phyloP scores from a whole-genome alignment of 2,329 filamentous ascomycete species.

The Penicillium sp. region DNA sequence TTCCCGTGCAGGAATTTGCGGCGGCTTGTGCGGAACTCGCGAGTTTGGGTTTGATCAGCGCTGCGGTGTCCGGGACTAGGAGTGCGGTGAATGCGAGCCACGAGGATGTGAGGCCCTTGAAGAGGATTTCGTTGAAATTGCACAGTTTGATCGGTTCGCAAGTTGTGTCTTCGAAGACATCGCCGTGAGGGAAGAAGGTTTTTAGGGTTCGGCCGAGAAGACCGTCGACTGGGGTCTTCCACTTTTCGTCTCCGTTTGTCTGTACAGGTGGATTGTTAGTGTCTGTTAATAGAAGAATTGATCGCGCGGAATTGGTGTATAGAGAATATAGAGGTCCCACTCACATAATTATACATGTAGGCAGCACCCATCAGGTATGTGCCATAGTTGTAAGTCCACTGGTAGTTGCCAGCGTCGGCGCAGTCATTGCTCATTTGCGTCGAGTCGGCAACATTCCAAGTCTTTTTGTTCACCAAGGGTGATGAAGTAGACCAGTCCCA shows the following conservation, averaged over 20 bases:
- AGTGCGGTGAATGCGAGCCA: slow-evolving; percentile 63
- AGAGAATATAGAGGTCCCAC: slow-evolving; percentile 12
- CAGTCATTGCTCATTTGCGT: slow-evolving; percentile 55
- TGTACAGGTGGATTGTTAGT: neutral
- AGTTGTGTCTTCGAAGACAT: slow-evolving; percentile 50
- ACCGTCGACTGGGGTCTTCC: slow-evolving; percentile 56
- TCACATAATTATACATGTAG: slow-evolving; percentile 65
- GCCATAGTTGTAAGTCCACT: slow-evolving; percentile 67
- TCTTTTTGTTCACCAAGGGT: slow-evolving; percentile 58
- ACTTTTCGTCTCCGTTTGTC: slow-evolving; percentile 52
- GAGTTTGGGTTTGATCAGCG: slow-evolving; percentile 58
- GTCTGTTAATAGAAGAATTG: neutral
- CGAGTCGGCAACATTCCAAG: slow-evolving; percentile 64
- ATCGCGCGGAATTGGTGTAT: no score
- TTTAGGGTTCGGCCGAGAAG: slow-evolving; percentile 50
- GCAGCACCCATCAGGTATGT: slow-evolving; percentile 60
- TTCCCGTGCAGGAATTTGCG: slow-evolving; percentile 60
- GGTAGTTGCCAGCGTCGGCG: slow-evolving; percentile 58
- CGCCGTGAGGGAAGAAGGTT: slow-evolving; percentile 52
- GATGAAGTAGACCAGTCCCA: slow-evolving; percentile 61
- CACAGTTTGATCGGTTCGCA: slow-evolving; percentile 63
- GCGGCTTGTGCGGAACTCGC: slow-evolving; percentile 58
- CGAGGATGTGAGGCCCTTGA: slow-evolving; percentile 68
- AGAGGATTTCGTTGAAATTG: slow-evolving; percentile 54
- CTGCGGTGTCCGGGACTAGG: slow-evolving; percentile 59